A percentile compares a stretch with the other conserved stretches of the same genome.
Conservation (phyloP, 2,329 filamentous ascomycete genomes). For the Alternaria panax region DNA sequence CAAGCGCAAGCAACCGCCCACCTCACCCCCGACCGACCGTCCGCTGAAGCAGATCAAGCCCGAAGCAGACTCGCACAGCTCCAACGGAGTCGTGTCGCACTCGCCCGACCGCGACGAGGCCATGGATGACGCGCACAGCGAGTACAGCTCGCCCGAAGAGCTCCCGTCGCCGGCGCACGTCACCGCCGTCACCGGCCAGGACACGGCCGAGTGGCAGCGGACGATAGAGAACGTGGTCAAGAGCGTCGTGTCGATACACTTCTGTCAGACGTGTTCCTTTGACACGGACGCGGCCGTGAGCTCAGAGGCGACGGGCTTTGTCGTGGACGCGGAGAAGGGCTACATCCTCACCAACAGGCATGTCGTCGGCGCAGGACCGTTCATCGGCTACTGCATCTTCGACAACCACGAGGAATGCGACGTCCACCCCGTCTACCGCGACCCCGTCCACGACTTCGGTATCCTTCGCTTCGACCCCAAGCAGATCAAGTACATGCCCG, state of each 20-base stretch:
- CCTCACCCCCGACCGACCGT: constrained; percentile 55
- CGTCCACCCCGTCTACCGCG: constrained; percentile 94
- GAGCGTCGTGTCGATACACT: constrained; percentile 98
- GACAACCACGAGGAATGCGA: constrained; percentile 98
- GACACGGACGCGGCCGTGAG: constrained; percentile 95
- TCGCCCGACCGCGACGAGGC: constrained; percentile 36
- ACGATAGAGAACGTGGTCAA: constrained; percentile 94
- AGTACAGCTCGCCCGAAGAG: constrained; percentile 54
- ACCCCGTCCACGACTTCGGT: constrained; percentile 98
- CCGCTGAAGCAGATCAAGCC: constrained; percentile 64
- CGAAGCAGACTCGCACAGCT: constrained; percentile 53
- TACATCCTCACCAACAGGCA: constrained; percentile 70
- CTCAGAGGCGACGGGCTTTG: constrained; percentile 96
- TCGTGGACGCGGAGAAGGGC: constrained; percentile 92
- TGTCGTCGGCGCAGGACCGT: constrained; percentile 92
- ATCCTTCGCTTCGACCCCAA: constrained; percentile 96
- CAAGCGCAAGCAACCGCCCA: constrained; percentile 65
- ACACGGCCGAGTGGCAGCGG: constrained; percentile 90
- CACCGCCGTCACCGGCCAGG: constrained; percentile 57
- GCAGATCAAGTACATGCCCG: constrained; percentile 95
- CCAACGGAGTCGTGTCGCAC: constrained; percentile 37
- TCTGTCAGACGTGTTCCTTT: constrained; percentile 97
- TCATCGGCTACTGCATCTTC: constrained; percentile 98
- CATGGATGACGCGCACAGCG: constrained; percentile 44
- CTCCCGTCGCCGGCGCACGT: constrained; percentile 39